Evolutionary conservation across 2,329 filamentous ascomycete genomes (phyloP).

Genomic region (Fusarium citri): DNA sequence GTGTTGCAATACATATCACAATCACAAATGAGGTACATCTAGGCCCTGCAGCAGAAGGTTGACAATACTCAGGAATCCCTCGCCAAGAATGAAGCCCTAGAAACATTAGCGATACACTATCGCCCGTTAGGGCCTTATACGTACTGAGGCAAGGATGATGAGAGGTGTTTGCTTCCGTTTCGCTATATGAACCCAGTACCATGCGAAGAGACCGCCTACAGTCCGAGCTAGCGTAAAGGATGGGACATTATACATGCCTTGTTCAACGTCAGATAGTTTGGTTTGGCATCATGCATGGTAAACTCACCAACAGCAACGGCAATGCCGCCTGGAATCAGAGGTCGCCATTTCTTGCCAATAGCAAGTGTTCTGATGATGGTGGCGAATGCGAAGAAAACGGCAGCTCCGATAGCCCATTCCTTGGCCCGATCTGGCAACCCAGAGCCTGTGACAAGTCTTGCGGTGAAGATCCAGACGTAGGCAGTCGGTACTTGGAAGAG

Average conservation of each 20-base stretch:
- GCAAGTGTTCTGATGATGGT: slow-evolving; percentile 77
- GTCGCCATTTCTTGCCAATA: slow-evolving; percentile 71
- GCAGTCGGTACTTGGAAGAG: slow-evolving; percentile 94
- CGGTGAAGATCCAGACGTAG: slow-evolving; percentile 98
- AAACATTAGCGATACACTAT: slow-evolving; percentile 17
- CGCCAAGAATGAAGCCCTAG: slow-evolving; percentile 88
- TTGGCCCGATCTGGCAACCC: slow-evolving; percentile 86
- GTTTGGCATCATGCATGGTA: not conserved
- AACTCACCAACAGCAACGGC: slow-evolving; percentile 86
- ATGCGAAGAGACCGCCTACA: slow-evolving; percentile 78
- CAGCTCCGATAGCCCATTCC: slow-evolving; percentile 82
- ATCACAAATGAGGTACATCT: slow-evolving; percentile 76
- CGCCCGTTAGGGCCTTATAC: slow-evolving; percentile 41
- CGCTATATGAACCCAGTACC: slow-evolving; percentile 77
- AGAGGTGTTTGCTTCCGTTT: slow-evolving; percentile 75
- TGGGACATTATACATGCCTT: slow-evolving; percentile 96
- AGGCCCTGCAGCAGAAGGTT: slow-evolving; percentile 86
- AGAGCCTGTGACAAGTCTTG: slow-evolving; percentile 89
- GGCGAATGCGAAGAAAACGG: slow-evolving; percentile 75
- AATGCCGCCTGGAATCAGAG: slow-evolving; percentile 89
- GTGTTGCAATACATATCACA: not conserved
- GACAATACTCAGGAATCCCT: slow-evolving; percentile 91
- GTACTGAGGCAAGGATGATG: slow-evolving; percentile 83
- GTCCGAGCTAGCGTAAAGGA: slow-evolving; percentile 93
- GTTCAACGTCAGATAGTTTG: slow-evolving; percentile 19